Evolutionary conservation across 495 filamentous ascomycete species (phyloP).

Genomic region (Neurospora sp.): DNA sequence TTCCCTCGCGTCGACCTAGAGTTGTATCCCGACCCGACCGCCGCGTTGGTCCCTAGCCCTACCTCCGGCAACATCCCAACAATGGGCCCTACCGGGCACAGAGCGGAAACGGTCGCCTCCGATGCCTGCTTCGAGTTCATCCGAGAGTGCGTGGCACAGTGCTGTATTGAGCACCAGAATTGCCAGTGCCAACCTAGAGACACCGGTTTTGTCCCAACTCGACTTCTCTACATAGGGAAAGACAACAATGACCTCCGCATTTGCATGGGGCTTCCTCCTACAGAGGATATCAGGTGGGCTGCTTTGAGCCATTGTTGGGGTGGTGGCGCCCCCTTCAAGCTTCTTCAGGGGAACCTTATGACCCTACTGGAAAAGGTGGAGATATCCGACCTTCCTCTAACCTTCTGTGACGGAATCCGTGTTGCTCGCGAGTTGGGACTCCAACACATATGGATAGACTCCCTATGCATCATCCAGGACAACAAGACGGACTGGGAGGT

Average conservation of each 20-base stretch:
- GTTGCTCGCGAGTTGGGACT: slow-evolving; percentile 12
- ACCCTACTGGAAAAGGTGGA: slow-evolving; percentile 4
- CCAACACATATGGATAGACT: slow-evolving; percentile 25
- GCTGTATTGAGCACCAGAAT: background rate
- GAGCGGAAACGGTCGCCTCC: background rate
- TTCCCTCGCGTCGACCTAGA: background rate
- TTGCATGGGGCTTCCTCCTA: background rate
- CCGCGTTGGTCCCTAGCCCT: background rate
- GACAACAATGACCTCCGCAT: background rate
- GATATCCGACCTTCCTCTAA: slow-evolving; percentile 16
- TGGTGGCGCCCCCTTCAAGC: background rate
- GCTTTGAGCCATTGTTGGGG: slow-evolving; percentile 8
- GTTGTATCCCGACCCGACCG: background rate
- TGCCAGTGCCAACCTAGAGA: background rate
- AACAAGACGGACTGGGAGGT: slow-evolving; percentile 13
- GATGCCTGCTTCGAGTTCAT: background rate
- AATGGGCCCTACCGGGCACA: background rate
- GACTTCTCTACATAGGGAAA: slow-evolving; percentile 1
- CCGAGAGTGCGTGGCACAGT: background rate
- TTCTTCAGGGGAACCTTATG: background rate
- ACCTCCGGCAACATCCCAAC: background rate
- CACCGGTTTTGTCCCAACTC: background rate
- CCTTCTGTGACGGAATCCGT: slow-evolving; percentile 20
- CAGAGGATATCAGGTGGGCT: background rate
- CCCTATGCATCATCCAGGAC: slow-evolving; percentile 26